phyloP scores from a whole-genome alignment of 2,329 filamentous ascomycete genomes.

The Aspergillus sp. region DNA sequence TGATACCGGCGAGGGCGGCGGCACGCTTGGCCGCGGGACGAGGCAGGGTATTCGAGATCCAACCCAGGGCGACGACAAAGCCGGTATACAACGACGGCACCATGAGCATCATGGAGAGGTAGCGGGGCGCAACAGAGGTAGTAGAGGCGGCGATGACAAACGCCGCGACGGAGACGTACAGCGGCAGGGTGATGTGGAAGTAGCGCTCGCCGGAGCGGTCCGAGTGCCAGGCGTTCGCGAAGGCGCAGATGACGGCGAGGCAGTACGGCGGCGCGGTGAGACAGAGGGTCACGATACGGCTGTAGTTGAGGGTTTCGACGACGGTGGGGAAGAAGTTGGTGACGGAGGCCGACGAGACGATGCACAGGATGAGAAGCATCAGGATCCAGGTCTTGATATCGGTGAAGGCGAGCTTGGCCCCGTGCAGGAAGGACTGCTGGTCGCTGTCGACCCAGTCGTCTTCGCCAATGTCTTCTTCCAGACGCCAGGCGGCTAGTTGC shows the following conservation, averaged over 20 bases:
- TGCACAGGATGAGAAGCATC: constrained; percentile 39
- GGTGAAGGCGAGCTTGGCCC: constrained; percentile 44
- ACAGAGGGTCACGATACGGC: constrained; percentile 38
- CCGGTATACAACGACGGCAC: constrained; percentile 15
- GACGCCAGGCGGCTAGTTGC: constrained; percentile 39
- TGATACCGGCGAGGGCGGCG: constrained; percentile 44
- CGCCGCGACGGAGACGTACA: constrained; percentile 40
- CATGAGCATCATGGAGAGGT: constrained; percentile 48
- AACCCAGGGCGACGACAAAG: constrained; percentile 32
- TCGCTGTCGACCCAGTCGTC: constrained; percentile 43
- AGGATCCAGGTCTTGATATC: constrained; percentile 45
- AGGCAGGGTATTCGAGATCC: constrained; percentile 41
- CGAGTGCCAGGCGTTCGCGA: constrained; percentile 32
- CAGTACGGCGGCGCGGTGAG: constrained; percentile 43
- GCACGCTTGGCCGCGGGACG: constrained; percentile 45
- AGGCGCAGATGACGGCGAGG: constrained; percentile 39
- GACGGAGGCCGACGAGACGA: constrained; percentile 42
- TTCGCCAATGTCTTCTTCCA: constrained; percentile 44
- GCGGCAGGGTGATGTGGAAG: constrained; percentile 43
- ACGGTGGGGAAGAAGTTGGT: constrained; percentile 47
- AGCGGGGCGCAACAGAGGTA: constrained; percentile 40
- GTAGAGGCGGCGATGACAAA: constrained; percentile 47
- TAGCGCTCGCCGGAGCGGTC: constrained; percentile 37
- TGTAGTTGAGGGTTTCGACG: constrained; percentile 36
- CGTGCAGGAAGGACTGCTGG: constrained; percentile 40